Evolutionary conservation across 352 stramenopile genomes (phyloP).

Genomic region (Elongisporangium senticosum): DNA sequence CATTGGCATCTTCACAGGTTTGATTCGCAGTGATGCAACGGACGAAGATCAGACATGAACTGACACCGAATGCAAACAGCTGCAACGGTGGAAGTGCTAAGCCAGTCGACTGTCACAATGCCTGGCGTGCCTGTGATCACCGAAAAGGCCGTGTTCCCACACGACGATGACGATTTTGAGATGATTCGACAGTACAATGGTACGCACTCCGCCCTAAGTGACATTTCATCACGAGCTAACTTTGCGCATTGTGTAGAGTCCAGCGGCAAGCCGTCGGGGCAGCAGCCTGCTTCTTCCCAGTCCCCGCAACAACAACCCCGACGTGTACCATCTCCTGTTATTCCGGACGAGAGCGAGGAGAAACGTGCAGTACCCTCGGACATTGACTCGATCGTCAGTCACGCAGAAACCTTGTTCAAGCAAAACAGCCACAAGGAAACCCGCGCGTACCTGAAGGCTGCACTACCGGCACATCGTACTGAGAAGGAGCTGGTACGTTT

Average conservation of each 20-base stretch:
- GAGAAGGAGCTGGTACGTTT: constrained; percentile 44
- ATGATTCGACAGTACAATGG: constrained; percentile 41
- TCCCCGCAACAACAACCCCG: background rate
- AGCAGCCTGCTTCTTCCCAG: background rate
- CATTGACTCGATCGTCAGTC: constrained; percentile 23
- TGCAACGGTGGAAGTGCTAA: constrained; percentile 13
- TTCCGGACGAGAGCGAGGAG: constrained; percentile 26
- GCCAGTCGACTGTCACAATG: constrained; percentile 5
- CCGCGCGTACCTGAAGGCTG: constrained; percentile 32
- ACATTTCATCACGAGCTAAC: background rate
- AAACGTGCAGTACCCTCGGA: constrained; percentile 20
- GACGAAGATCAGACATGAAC: background rate
- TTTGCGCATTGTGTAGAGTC: background rate
- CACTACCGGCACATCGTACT: constrained; percentile 24
- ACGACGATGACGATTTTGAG: constrained; percentile 52
- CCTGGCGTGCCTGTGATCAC: constrained; percentile 33
- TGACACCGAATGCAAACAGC: constrained; percentile 1
- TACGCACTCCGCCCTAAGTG: constrained; percentile 1
- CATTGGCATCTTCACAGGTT: constrained; percentile 71
- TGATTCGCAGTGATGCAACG: background rate
- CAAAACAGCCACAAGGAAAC: constrained; percentile 37
- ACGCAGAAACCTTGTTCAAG: constrained; percentile 44
- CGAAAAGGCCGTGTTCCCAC: constrained; percentile 52
- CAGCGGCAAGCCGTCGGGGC: background rate
- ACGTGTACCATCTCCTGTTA: background rate